Evolutionary conservation across 345 rosid species (phyloP).

Genomic region (Lumnitzera littorea): DNA sequence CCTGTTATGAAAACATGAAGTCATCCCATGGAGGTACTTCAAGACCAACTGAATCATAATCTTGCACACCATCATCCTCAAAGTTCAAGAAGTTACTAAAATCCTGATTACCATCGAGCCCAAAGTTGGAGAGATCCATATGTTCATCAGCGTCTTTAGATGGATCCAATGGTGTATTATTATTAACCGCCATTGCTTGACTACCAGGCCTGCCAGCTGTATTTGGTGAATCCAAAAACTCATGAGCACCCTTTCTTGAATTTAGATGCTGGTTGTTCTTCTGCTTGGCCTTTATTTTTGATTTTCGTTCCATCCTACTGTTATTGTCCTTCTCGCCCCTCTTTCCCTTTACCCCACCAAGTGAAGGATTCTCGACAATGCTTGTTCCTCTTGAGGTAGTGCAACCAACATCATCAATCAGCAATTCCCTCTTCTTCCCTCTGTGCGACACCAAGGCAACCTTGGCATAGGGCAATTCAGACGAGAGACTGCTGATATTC

Average conservation of each 20-base stretch:
- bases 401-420: slow-evolving; percentile 69
- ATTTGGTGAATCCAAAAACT: slow-evolving; percentile 14
- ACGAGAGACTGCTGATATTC: slow-evolving; percentile 21
- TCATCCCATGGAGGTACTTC: slow-evolving; percentile 89
- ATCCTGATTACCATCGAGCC: slow-evolving; percentile 40
- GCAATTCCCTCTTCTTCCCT: slow-evolving; percentile 47
- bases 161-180: slow-evolving; percentile 5
- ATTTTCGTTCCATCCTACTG: slow-evolving; percentile 23
- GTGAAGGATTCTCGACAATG: slow-evolving; percentile 30
- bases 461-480: slow-evolving; percentile 17
- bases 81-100: slow-evolving; percentile 53
- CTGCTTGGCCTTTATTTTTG: slow-evolving; percentile 57
- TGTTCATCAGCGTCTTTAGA: slow-evolving; percentile 40
- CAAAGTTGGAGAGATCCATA: slow-evolving; percentile 31
- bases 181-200: neutral
- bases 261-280: slow-evolving; percentile 37
- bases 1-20: slow-evolving; percentile 33
- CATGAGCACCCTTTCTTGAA: slow-evolving; percentile 19
- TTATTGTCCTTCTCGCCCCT: slow-evolving; percentile 42
- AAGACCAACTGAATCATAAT: slow-evolving; percentile 64
- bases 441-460: slow-evolving; percentile 13
- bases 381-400: slow-evolving; percentile 65
- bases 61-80: slow-evolving; percentile 68
- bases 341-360: slow-evolving; percentile 43
- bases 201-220: neutral